phyloP scores from a whole-genome alignment of 805 yeast species.

The Monosporozyma unispora region DNA sequence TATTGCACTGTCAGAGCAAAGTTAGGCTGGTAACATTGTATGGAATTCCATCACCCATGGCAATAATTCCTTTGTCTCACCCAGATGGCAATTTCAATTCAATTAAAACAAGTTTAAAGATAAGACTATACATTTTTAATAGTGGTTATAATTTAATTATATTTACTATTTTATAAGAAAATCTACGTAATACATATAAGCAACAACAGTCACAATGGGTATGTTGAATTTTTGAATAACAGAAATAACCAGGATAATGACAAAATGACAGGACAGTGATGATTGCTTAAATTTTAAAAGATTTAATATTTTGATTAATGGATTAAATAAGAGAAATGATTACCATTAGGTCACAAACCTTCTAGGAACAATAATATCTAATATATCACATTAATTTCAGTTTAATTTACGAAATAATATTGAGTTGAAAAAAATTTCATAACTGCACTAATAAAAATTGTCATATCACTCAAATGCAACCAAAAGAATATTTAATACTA shows the following conservation, averaged over 20 bases:
- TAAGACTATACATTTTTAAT: neutral
- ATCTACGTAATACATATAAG: slow-evolving; percentile 5
- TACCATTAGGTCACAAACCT: too few relatives aligned
- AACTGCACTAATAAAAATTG: neutral
- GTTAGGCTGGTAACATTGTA: too few relatives aligned
- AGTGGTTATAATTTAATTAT: neutral
- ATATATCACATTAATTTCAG: too few relatives aligned
- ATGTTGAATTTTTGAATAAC: slow-evolving; percentile 3
- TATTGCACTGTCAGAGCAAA: too few relatives aligned
- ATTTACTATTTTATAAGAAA: neutral
- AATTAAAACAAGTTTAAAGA: neutral
- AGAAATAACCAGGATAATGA: neutral
- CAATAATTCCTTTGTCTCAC: neutral
- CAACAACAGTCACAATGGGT: slow-evolving; percentile 13
- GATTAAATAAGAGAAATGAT: too few relatives aligned
- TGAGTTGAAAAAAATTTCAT: too few relatives aligned
- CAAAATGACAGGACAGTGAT: neutral
- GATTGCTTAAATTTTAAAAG: neutral
- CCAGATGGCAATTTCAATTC: neutral
- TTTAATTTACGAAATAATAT: too few relatives aligned
- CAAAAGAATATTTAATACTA: slow-evolving; percentile 1
- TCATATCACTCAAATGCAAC: neutral
- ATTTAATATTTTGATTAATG: too few relatives aligned
- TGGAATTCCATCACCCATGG: neutral
- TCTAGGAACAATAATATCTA: too few relatives aligned